Percentiles rank a stretch among this genome's conserved stretches.
phyloP scores from a whole-genome alignment of 2,329 filamentous ascomycete species.

The Phaeosphaeria sp. region DNA sequence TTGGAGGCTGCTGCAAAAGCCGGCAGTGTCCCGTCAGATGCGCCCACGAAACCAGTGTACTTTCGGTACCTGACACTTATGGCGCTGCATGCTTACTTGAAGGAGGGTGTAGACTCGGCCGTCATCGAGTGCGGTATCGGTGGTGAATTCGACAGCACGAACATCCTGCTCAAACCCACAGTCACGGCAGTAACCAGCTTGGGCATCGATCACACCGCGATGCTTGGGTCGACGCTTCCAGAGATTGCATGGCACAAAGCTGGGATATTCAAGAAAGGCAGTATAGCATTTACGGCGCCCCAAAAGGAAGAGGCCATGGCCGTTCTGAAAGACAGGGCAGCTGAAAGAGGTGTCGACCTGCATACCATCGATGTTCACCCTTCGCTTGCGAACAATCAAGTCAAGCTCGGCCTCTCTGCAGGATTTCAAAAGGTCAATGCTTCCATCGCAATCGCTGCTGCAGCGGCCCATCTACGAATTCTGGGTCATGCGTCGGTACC shows the following conservation, averaged over 20 bases:
- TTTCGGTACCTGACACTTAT: constrained; percentile 91
- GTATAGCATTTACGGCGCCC: constrained; percentile 67
- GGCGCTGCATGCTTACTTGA: constrained; percentile 82
- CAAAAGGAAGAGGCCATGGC: constrained; percentile 62
- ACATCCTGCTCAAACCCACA: constrained; percentile 75
- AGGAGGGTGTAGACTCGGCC: constrained; percentile 76
- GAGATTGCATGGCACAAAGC: constrained; percentile 93
- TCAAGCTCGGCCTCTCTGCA: constrained; percentile 65
- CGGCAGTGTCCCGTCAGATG: constrained; percentile 57
- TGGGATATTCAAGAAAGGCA: constrained; percentile 78
- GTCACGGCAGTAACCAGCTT: constrained; percentile 79
- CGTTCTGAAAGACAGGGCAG: constrained; percentile 63
- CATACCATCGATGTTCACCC: constrained; percentile 58
- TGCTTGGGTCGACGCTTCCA: constrained; percentile 79
- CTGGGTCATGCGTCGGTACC: constrained; percentile 53
- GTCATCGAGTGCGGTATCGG: constrained; percentile 95
- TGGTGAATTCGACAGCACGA: constrained; percentile 91
- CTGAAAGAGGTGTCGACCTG: constrained; percentile 56
- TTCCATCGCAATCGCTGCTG: constrained; percentile 65
- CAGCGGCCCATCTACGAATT: constrained; percentile 62
- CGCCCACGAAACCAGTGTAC: constrained; percentile 79
- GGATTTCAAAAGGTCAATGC: constrained; percentile 70
- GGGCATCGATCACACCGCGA: constrained; percentile 82
- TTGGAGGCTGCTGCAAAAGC: constrained; percentile 61
- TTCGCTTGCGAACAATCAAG: constrained; percentile 48